Percentiles rank a stretch among this genome's conserved stretches.
These are phyloP conservation scores for Atractiella rhizophila DNA, from an alignment of 768 basidiomycete genomes.

Conservation along the genomic window DNA sequence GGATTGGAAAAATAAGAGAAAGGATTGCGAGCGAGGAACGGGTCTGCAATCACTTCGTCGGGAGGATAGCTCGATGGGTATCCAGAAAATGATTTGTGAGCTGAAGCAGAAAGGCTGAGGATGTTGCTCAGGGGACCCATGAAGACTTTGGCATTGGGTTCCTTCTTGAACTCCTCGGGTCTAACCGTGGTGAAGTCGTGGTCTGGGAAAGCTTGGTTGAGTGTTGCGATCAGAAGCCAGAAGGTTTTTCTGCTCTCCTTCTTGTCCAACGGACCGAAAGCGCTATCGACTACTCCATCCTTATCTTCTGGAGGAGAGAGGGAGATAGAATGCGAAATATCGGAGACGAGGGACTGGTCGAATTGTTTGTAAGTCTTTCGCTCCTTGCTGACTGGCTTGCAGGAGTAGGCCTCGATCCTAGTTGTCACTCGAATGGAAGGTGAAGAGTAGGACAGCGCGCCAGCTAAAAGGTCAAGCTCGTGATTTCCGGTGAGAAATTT, in stretches of 20 bases:
- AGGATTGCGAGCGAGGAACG: conserved; percentile 30
- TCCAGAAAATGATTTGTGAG: background rate
- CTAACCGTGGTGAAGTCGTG: conserved; percentile 85
- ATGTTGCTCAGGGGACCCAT: conserved; percentile 66
- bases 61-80: too few species aligned
- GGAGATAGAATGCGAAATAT: conserved; percentile 32
- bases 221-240: conserved; percentile 80
- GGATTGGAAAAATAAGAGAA: conserved; percentile 13
- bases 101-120: conserved; percentile 29
- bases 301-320: conserved; percentile 48
- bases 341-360: conserved; percentile 61
- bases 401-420: conserved; percentile 51
- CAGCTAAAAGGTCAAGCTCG: conserved; percentile 17
- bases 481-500: conserved; percentile 13
- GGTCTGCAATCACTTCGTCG: too few species aligned
- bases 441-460: conserved; percentile 12
- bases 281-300: conserved; percentile 45
- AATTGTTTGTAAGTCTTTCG: conserved; percentile 83
- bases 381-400: conserved; percentile 91
- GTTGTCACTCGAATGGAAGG: conserved; percentile 6
- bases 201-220: conserved; percentile 94
- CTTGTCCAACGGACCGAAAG: conserved; percentile 75
- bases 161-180: conserved; percentile 66
- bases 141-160: conserved; percentile 36
- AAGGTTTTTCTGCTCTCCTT: conserved; percentile 65